phyloP scores from a whole-genome alignment of 768 basidiomycete genomes.

The Auricularia heimuer region DNA sequence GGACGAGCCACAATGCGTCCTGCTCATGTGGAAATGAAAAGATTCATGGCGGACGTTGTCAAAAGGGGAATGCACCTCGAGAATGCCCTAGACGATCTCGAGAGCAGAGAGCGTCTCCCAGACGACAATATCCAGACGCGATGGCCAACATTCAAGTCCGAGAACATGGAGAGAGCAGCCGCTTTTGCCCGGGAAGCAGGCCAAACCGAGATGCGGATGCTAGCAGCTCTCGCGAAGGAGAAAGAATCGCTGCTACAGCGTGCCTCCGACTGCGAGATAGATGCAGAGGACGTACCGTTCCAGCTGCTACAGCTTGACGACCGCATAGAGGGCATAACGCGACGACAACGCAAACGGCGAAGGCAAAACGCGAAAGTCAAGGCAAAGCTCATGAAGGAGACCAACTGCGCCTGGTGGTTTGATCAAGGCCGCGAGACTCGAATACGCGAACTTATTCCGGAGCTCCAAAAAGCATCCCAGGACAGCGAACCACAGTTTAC shows the following conservation, averaged over 20 bases:
- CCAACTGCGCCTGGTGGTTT: neutral
- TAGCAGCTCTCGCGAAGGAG: neutral
- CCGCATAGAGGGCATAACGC: neutral
- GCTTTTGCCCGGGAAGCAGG: neutral
- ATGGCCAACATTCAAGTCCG: neutral
- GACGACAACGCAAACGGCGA: neutral
- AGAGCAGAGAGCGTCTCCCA: neutral
- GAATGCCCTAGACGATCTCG: neutral
- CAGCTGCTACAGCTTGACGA: neutral
- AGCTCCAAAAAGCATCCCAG: neutral
- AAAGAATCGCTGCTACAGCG: conserved; percentile 1
- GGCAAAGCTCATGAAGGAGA: neutral
- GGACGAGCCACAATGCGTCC: neutral
- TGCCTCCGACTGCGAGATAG: neutral
- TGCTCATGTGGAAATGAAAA: neutral
- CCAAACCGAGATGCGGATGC: neutral
- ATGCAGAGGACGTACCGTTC: neutral
- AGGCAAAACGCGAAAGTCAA: neutral
- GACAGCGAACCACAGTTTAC: neutral
- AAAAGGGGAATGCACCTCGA: neutral
- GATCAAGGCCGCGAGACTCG: neutral
- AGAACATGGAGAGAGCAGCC: neutral
- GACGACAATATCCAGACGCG: neutral
- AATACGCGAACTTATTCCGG: neutral
- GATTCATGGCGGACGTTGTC: neutral